These are phyloP conservation scores for Pyricularia pennisetigena DNA, from an alignment of 2,329 filamentous ascomycete genomes.

Conservation along the genomic window DNA sequence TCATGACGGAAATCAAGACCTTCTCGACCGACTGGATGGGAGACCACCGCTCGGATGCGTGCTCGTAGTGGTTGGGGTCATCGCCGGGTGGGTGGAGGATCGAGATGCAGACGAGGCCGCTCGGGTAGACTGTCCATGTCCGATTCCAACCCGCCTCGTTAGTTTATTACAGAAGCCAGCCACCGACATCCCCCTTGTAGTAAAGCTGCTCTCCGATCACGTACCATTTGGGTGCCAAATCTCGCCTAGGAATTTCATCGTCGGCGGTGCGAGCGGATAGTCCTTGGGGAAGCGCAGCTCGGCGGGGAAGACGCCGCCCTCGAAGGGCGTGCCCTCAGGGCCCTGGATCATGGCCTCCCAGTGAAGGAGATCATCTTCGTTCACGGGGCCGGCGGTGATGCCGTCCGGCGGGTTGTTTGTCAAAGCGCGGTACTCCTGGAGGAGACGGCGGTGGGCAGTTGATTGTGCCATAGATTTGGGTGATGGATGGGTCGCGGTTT, in stretches of 20 bases:
- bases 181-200: too few relatives aligned
- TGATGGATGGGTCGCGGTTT: not conserved
- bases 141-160: not conserved
- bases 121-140: constrained; percentile 63
- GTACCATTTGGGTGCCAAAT: constrained; percentile 95
- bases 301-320: constrained; percentile 90
- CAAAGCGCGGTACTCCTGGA: constrained; percentile 91
- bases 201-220: constrained; percentile 10
- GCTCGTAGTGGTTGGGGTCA: constrained; percentile 97
- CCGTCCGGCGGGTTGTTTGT: constrained; percentile 95
- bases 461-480: constrained; percentile 40
- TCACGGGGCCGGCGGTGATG: constrained; percentile 88
- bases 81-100: constrained; percentile 94
- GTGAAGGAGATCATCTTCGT: constrained; percentile 87
- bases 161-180: not conserved
- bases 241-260: constrained; percentile 90
- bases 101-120: constrained; percentile 92
- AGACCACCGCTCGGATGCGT: constrained; percentile 90
- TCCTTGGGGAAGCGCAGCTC: constrained; percentile 93
- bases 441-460: constrained; percentile 68
- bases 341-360: constrained; percentile 98
- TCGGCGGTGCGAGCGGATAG: constrained; percentile 91
- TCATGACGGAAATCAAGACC: constrained; percentile 94
- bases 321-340: constrained; percentile 90
- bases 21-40: constrained; percentile 97